Evolutionary conservation across 129 eudicot genomes (phyloP), one percentile per base, ranked within the genome.

Genomic region (Gnaphalium uliginosum): DNA sequence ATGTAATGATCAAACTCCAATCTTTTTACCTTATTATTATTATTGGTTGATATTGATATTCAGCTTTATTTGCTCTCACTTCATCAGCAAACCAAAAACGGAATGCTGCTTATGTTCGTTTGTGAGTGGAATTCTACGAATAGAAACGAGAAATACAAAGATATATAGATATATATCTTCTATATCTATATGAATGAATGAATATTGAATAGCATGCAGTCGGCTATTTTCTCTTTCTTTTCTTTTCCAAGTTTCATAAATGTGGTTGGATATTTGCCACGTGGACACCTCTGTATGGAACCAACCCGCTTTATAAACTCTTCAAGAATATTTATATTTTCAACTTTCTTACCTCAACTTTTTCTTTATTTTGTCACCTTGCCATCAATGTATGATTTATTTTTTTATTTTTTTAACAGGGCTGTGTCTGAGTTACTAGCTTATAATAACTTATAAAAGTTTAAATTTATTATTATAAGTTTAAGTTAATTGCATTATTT

Each of bases 251-350:
- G 15, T 46, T 46, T 46, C 53, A n/a, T n/a, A 46, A 46, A 46
- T 46, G 53, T 46, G 53, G 53, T 46, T 46, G 18, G 18, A 46
- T 46, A 46, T 46, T 46, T 46, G 18, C 53, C 80, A 76, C 80
- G 80, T 53, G 74, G 80, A 66, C 10, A 25, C 57, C 33, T 66
- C 73, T 66, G 65, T 66, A 17, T 76, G 74, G 80, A 66, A 15
- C 65, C 18, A 46, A 46, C 53, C 18, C 5, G 51, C 51, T 43
- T 43, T 43, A 11, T 46, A 46, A 46, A 46, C 46, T 14, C 14
- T 46, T 13, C 1, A 1, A 14, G 53, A 46, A 46, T 46, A 46
- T 46, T 13, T 46, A 5, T 14, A 46, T 46, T 46, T 37, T 43
- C 18, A 43, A 13, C 48, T 39, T 39, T 1, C 14, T 9, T 10